Conservation (phyloP, 1,284 basidiomycete genomes). For the Dichomitus squalens region DNA sequence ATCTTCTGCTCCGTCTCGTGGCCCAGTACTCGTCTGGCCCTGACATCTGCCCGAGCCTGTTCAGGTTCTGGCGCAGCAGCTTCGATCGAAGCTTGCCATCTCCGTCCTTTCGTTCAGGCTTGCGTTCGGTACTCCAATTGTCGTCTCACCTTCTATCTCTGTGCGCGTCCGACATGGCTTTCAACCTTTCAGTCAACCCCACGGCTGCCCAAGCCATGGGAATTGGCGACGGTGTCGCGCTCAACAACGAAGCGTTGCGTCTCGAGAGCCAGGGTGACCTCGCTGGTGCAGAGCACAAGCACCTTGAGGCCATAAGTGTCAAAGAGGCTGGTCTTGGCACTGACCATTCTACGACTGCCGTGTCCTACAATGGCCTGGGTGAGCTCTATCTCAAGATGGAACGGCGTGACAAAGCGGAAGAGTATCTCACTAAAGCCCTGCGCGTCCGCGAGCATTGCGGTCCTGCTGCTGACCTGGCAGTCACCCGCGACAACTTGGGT, state of each 20-base stretch:
- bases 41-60: neutral
- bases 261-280: conserved; percentile 31
- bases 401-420: conserved; percentile 36
- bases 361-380: conserved; percentile 37
- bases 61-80: neutral
- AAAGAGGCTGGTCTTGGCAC: conserved; percentile 28
- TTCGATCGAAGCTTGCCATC: neutral
- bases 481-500: conserved; percentile 38
- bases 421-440: conserved; percentile 33
- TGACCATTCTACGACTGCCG: conserved; percentile 27
- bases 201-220: conserved; percentile 1
- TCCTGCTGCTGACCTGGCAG: conserved; percentile 33
- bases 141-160: conserved; percentile 1
- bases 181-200: conserved; percentile 18
- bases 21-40: neutral
- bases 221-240: conserved; percentile 17
- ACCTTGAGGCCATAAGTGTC: conserved; percentile 33
- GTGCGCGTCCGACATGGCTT: neutral
- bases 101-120: neutral
- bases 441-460: conserved; percentile 27
- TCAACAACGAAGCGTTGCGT: conserved; percentile 26
- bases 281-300: conserved; percentile 31
- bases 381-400: conserved; percentile 36
- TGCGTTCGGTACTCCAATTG: neutral
- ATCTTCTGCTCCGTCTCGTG: neutral